A percentile compares a stretch with the other conserved stretches of the same genome.
Conservation (phyloP, 345 rosid genomes). For the Eucalyptus leucophloia region DNA sequence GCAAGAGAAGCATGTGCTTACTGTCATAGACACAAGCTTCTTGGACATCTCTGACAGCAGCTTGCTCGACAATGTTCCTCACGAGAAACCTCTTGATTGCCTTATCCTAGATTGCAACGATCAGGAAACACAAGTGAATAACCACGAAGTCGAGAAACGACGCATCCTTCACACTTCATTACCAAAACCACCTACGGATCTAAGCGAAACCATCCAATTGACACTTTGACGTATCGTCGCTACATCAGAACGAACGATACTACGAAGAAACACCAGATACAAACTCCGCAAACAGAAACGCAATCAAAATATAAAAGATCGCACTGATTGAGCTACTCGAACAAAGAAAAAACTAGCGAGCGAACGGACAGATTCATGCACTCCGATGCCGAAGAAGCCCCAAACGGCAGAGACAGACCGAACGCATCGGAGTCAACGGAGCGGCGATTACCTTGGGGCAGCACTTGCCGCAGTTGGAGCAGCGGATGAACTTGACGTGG, state of each 20-base stretch:
- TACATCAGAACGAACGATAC: background rate
- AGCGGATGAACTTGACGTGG: constrained; percentile 77
- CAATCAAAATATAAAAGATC: background rate
- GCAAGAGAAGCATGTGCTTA: background rate
- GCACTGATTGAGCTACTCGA: background rate
- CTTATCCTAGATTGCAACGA: constrained; percentile 36
- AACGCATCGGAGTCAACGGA: background rate
- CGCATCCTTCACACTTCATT: background rate
- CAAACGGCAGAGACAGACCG: background rate
- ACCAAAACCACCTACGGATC: background rate
- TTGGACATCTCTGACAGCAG: constrained; percentile 87
- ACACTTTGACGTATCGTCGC: background rate
- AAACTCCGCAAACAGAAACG: background rate
- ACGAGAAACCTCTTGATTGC: constrained; percentile 80
- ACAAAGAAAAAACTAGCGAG: background rate
- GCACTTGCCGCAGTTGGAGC: constrained; percentile 95
- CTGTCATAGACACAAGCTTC: constrained; percentile 79
- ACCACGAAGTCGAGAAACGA: background rate
- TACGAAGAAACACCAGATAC: background rate
- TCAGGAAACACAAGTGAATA: background rate
- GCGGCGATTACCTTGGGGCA: constrained; percentile 56
- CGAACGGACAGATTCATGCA: background rate
- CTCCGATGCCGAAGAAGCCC: background rate
- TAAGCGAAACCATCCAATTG: background rate
- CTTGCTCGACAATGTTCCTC: constrained; percentile 89